These are phyloP conservation scores for Tanacetum coccineum DNA, from an alignment of 129 eudicot species.

Conservation along the genomic window DNA sequence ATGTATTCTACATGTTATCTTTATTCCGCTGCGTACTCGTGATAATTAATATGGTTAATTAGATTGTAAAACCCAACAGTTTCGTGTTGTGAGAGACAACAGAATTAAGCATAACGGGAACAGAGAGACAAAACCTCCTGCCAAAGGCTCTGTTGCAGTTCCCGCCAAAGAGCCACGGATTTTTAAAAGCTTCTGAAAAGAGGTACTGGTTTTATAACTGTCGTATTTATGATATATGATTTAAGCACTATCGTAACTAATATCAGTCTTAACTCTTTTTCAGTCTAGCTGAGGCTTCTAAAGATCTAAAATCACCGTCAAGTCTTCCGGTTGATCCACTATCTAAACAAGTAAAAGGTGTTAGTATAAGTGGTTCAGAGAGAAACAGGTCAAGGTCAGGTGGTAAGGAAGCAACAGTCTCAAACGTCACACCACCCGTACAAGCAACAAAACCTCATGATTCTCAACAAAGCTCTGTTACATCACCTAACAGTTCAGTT, in stretches of 20 bases:
- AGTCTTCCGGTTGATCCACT: constrained; percentile 35
- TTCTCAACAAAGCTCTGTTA: constrained; percentile 28
- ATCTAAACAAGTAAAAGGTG: constrained; percentile 41
- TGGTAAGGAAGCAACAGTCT: constrained; percentile 46
- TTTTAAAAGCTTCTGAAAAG: constrained; percentile 36
- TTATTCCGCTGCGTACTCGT: too few relatives aligned
- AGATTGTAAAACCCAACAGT: too few relatives aligned
- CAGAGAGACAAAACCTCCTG: too few relatives aligned
- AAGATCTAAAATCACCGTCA: constrained; percentile 33
- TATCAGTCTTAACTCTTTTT: constrained; percentile 11
- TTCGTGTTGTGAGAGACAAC: too few relatives aligned
- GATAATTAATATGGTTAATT: too few relatives aligned
- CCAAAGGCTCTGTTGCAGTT: constrained; percentile 21
- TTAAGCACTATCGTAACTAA: background rate
- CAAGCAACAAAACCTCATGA: too few relatives aligned
- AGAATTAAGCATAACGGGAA: too few relatives aligned
- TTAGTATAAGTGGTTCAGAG: constrained; percentile 14
- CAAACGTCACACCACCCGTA: too few relatives aligned
- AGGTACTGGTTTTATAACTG: constrained; percentile 35
- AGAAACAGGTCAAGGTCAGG: too few relatives aligned
- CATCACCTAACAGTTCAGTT: constrained; percentile 52
- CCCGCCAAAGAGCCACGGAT: constrained; percentile 30
- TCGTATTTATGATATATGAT: background rate
- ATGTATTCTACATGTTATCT: too few relatives aligned
- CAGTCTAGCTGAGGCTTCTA: constrained; percentile 43